Conservation (phyloP, 31 red algal species). For the Porphyra umbilicalis region DNA sequence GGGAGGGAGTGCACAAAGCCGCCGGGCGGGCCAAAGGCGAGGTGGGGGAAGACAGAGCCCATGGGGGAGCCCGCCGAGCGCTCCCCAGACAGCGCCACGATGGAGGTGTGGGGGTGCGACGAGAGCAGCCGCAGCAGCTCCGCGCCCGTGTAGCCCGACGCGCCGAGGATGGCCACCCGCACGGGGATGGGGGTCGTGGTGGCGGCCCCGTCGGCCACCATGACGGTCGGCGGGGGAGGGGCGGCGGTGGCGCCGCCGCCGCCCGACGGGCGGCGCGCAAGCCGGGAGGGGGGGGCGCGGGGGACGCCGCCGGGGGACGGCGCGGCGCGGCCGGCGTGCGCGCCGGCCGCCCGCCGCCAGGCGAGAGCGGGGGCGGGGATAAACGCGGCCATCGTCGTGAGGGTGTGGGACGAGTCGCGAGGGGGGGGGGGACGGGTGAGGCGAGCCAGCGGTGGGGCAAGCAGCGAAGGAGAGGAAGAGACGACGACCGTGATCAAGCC, state of each 20-base stretch:
- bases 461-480: too few relatives aligned
- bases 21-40: conserved; percentile 19
- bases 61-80: conserved; percentile 52
- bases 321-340: background rate
- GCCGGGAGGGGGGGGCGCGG: background rate
- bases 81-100: conserved; percentile 63
- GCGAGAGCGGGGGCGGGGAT: background rate
- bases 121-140: conserved; percentile 79
- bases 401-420: too few relatives aligned
- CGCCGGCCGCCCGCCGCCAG: background rate
- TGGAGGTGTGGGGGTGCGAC: conserved; percentile 38
- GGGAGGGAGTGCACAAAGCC: conserved; percentile 34
- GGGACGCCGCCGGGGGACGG: background rate
- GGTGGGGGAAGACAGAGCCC: conserved; percentile 78
- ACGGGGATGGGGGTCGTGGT: conserved; percentile 6
- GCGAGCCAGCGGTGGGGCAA: too few relatives aligned
- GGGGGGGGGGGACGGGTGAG: too few relatives aligned
- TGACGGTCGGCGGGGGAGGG: background rate
- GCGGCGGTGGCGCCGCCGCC: background rate
- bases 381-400: background rate
- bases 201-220: background rate
- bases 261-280: background rate
- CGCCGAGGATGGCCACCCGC: conserved; percentile 83
- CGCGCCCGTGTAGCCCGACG: conserved; percentile 87
- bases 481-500: too few relatives aligned